Base-by-base conservation (phyloP, 768 basidiomycete species). In the Suillus americanus region DNA sequence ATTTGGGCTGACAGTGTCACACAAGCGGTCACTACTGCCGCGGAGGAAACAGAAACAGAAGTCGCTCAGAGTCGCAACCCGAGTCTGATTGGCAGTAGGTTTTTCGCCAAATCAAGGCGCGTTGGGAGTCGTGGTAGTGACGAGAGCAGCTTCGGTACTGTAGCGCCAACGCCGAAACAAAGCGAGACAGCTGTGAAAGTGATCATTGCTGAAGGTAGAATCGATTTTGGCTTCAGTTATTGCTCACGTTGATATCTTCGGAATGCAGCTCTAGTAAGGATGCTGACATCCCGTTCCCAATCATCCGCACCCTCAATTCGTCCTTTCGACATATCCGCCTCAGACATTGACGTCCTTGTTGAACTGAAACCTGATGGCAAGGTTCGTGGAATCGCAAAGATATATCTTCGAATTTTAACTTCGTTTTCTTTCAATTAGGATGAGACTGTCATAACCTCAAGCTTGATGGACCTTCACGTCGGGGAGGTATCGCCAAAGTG, bases 1-100 rank as follows among this genome's bases (percentile, higher is more conserved):
- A 90, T 89, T 70, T 93, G 91, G 82, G 89, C 88, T 8, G 97
- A 99, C 72, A 95, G 98, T 71, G 73, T 89, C 33, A 79, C 88
- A n/a, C 93, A 91, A 70, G 82, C 90, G 60, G 69, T 89, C 4
- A 91, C 60, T 81, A 78, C 80, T 7, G 55, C 63, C 5, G 35
- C 59, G 54, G 66, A 64, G 40, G 74, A 74, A 33, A 68, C 63
- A 8, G 73, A 65, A 43, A 67, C 67, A 20, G 74, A 80, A 64
- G 74, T 70, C 28, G 66, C 71, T 60, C 78, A 78, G 63, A 86
- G 84, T 66, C 79, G 79, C 61, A 85, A 89, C 72, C 73, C 88
- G 37, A 89, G 86, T 71, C 75, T 94, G 60, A 90, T 94, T 62
- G 93, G 92, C 43, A 94, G 92, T 69, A 85, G 87, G 40, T 95